A percentile compares a stretch with the other conserved stretches of the same genome.
phyloP scores from a whole-genome alignment of 331 rosid species.

The Cydonia oblonga region DNA sequence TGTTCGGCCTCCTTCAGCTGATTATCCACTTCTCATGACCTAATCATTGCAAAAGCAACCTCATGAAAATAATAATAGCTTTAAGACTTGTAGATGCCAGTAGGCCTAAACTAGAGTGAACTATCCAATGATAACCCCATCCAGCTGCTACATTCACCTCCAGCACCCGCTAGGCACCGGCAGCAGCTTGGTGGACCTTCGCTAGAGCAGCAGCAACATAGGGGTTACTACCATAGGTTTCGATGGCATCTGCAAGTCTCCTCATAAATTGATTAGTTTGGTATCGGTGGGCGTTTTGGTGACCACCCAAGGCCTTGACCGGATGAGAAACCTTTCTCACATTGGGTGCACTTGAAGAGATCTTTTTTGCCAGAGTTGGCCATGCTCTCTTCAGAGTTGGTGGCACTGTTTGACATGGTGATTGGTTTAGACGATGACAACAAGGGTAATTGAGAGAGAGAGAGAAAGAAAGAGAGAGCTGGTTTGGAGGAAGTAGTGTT shows the following conservation, averaged over 20 bases:
- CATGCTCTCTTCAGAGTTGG: not conserved
- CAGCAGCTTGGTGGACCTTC: not conserved
- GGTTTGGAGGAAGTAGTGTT: not conserved
- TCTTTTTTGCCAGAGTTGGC: not conserved
- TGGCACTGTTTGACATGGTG: not conserved
- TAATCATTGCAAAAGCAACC: not conserved
- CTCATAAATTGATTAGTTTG: too few relatives aligned
- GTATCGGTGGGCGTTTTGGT: not conserved
- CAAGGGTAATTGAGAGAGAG: not conserved
- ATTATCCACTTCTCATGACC: not conserved
- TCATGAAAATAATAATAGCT: not conserved
- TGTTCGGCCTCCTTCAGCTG: not conserved
- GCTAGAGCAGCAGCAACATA: not conserved
- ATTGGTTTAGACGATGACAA: not conserved
- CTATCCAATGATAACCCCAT: not conserved
- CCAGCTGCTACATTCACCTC: not conserved
- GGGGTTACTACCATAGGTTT: not conserved
- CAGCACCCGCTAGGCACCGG: not conserved
- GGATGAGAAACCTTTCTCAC: not conserved
- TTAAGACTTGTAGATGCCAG: not conserved
- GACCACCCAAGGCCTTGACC: slow-evolving; percentile 1
- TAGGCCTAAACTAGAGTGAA: not conserved
- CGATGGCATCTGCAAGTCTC: not conserved
- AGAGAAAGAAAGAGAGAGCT: not conserved
- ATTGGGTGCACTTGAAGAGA: not conserved